These are phyloP conservation scores for Candida tetrigidarum DNA, from an alignment of 1,139 yeast genomes.

Conservation along the genomic window DNA sequence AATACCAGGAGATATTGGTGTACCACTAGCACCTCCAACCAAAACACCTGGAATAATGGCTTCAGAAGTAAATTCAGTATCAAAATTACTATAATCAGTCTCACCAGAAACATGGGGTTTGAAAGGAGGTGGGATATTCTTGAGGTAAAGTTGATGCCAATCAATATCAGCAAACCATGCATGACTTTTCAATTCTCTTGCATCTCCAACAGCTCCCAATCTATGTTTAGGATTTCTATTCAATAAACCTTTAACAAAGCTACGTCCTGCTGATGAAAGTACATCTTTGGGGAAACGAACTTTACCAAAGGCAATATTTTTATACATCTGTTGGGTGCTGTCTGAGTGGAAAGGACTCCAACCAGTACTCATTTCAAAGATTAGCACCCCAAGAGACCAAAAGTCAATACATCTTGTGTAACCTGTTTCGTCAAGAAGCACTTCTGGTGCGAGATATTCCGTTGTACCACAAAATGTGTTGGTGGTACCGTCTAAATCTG, in stretches of 20 bases:
- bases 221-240: conserved; percentile 96
- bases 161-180: conserved; percentile 89
- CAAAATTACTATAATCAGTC: conserved; percentile 94
- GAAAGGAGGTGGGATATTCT: conserved; percentile 96
- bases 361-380: conserved; percentile 94
- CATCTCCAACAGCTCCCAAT: conserved; percentile 89
- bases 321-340: conserved; percentile 97
- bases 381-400: conserved; percentile 82
- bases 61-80: conserved; percentile 94
- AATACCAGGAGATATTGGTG: conserved; percentile 91
- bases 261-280: conserved; percentile 86
- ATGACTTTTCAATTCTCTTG: conserved; percentile 88
- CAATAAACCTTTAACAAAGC: conserved; percentile 90
- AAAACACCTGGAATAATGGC: conserved; percentile 69
- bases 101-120: conserved; percentile 92
- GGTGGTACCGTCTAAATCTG: conserved; percentile 90
- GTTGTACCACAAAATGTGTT: conserved; percentile 98
- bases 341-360: conserved; percentile 99
- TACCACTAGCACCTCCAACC: conserved; percentile 63
- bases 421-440: conserved; percentile 79
- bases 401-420: conserved; percentile 88
- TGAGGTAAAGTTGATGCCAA: conserved; percentile 78
- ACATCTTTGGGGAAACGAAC: conserved; percentile 97
- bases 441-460: conserved; percentile 85
- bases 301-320: conserved; percentile 97